Evolutionary conservation across 768 basidiomycete genomes (phyloP).

Genomic region (Pulveroboletus sp.): DNA sequence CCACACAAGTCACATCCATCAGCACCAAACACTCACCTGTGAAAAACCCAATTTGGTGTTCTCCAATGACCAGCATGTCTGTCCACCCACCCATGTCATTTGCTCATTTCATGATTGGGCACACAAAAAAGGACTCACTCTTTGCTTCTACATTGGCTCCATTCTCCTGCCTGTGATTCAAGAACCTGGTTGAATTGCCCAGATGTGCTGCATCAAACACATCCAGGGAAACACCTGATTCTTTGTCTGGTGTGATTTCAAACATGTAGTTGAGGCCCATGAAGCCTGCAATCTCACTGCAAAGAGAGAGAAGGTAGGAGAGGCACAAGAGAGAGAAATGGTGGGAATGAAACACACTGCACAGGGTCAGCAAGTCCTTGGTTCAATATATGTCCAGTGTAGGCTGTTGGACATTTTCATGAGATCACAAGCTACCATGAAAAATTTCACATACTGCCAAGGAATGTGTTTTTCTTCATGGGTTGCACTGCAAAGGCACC

Average conservation of each 20-base stretch:
- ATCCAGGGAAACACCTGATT: neutral
- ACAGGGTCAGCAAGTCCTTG: constrained; percentile 10
- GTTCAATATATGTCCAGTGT: constrained; percentile 32
- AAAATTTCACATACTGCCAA: constrained; percentile 30
- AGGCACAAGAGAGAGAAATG: neutral
- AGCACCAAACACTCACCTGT: constrained; percentile 34
- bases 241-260: constrained; percentile 2
- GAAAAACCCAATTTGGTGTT: constrained; percentile 36
- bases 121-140: constrained; percentile 20
- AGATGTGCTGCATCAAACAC: constrained; percentile 37
- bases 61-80: constrained; percentile 32
- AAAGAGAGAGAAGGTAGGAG: neutral
- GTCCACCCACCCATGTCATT: neutral
- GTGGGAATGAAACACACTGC: neutral
- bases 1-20: too few species aligned
- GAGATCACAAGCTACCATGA: neutral
- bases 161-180: constrained; percentile 33
- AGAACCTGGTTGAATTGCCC: constrained; percentile 44
- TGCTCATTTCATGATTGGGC: neutral
- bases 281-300: constrained; percentile 14
- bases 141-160: constrained; percentile 21
- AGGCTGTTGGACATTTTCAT: constrained; percentile 30
- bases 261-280: constrained; percentile 36
- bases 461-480: constrained; percentile 21
- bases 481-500: constrained; percentile 42